Evolutionary conservation across 352 stramenopile genomes (phyloP), one percentile per base, ranked within the genome.

Genomic region (Globisporangium camurandrum): DNA sequence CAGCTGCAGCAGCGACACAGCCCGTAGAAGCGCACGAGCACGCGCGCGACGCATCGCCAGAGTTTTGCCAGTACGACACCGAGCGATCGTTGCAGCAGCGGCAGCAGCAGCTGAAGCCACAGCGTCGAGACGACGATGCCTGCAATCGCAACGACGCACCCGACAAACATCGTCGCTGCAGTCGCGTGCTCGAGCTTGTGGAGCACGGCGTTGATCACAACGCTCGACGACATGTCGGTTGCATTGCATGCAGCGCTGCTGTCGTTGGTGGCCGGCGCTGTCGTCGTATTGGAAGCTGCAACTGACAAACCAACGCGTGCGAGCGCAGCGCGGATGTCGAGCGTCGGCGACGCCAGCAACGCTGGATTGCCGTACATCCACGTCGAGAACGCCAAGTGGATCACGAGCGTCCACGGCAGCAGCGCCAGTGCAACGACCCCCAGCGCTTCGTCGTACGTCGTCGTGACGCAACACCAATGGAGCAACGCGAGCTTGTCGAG

Each of bases 341-440:
- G 51, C 14, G 68, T 79, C 22, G 64, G 61, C 0, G 80, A 65
- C 33, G 82, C 67, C 47, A 93, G 65, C 22, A 93, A 60, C 1
- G 75, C 56, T 19, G 71, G 68, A 47, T 91, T 90, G 34, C 82
- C 79, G 36, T 89, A 93, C 79, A 88, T 88, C 82, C 82, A 93
- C 19, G 69, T 73, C 0, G 82, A 90, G 47, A 93, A 89, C 3
- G 28, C 75, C 33, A 93, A 47, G 43, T 93, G 82, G 19, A 78
- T 51, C 10, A 75, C 71, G 1, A 93, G 62, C 4, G 79, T 78
- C 79, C 79, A 93, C 0, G 82, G 82, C 24, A 93, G 22, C 11
- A 89, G 43, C 2, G 41, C 27, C 9, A 93, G 51, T 6, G 73
- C 73, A 2, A 67, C 66, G 49, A 85, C 71, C 24, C 82, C 82